Evolutionary conservation across 2,329 filamentous ascomycete species (phyloP), one percentile per base, ranked within the genome.

Genomic region (Penicillium palitans): DNA sequence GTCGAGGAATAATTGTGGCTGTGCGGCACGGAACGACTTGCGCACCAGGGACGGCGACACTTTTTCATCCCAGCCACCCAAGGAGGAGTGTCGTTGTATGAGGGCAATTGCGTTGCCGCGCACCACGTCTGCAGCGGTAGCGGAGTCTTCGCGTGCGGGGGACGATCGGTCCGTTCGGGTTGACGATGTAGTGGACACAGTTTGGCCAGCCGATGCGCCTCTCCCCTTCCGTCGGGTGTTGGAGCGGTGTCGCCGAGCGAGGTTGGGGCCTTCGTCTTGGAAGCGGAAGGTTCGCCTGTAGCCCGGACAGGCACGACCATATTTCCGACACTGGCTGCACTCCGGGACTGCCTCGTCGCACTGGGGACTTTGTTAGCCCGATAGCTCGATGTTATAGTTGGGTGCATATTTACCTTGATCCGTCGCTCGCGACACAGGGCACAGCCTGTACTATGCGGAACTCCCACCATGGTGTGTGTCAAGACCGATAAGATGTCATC

Each of bases 261-360:
- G 66, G 46, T 63, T 72, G 12, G 68, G 70, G 6, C 74, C 68
- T 62, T 77, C 74, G 57, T 77, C 74, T 55, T 75, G 72, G 41
- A 77, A 76, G 29, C 72, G 72, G 46, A 74, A 69, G 29, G 69
- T 70, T 21, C 70, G 66, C 31, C 57, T 63, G 51, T 75, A 75
- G 33, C 74, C 74, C 5, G 74, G 74, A 60, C 74, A 76, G 25
- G 69, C 62, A 15, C 69, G 69, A 53, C 74, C 73, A 54, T 75
- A 74, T 62, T 70, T 71, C 46, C 64, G 66, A 47, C 74, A 76
- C 61, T 75, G 74, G 7, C 69, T 68, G 59, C 72, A 75, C 53
- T 66, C 69, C 12, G 80, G 80, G 12, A 72, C 74, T 24, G 61
- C 68, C 66, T 81, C 74, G 64, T 83, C 80, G 60, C 81, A 82